Conservation (phyloP, 1,284 basidiomycete genomes). For the Clitocybe nebularis region DNA sequence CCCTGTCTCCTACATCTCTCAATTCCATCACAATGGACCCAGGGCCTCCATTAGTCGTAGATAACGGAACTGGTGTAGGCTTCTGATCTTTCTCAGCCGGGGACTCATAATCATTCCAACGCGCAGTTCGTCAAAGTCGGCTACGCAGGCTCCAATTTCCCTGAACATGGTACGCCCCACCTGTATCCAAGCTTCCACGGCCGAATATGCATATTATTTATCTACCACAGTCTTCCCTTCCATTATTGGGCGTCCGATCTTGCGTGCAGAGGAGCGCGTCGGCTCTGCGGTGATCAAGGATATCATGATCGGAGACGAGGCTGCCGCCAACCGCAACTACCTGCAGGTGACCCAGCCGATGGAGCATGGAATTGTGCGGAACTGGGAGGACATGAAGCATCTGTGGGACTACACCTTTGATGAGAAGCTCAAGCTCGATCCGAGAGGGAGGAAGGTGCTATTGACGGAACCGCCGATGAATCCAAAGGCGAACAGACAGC, state of each 20-base stretch:
- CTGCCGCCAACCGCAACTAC: slow-evolving; percentile 90
- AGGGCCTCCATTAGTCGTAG: slow-evolving; percentile 83
- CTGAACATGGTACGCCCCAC: slow-evolving; percentile 78
- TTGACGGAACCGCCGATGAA: slow-evolving; percentile 99
- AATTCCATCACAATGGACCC: slow-evolving; percentile 48
- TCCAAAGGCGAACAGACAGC: slow-evolving; percentile 88
- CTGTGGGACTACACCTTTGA: slow-evolving; percentile 99
- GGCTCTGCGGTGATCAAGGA: slow-evolving; percentile 86
- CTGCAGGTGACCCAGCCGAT: slow-evolving; percentile 97
- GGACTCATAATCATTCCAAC: slow-evolving; percentile 9
- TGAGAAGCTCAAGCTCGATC: slow-evolving; percentile 90
- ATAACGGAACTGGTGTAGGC: slow-evolving; percentile 95
- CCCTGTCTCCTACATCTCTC: neutral
- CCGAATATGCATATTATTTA: slow-evolving; percentile 4
- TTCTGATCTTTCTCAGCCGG: neutral
- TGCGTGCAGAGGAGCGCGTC: slow-evolving; percentile 95
- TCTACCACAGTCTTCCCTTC: slow-evolving; percentile 82
- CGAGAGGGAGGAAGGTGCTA: slow-evolving; percentile 85
- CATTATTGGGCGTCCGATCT: slow-evolving; percentile 93
- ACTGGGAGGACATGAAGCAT: slow-evolving; percentile 99
- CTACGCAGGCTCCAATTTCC: slow-evolving; percentile 98
- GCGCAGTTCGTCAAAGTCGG: slow-evolving; percentile 95
- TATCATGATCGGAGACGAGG: slow-evolving; percentile 97
- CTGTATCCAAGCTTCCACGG: neutral
- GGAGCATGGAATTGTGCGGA: slow-evolving; percentile 98